Conservation (phyloP, 139 green algal genomes). For the Ulvella scutata region DNA sequence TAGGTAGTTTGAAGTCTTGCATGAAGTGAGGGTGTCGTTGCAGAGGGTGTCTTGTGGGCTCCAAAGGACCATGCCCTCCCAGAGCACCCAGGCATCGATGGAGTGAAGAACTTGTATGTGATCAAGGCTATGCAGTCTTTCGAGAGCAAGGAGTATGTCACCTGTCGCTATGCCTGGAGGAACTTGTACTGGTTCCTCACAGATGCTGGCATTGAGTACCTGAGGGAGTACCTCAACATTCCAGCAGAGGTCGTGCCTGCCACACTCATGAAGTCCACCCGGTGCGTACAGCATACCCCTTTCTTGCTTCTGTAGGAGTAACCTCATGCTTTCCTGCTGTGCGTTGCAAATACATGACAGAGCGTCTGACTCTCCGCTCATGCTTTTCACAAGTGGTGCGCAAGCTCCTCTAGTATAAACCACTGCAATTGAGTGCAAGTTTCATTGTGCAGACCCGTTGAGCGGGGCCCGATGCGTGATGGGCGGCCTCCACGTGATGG, state of each 20-base stretch:
- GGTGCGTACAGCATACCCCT: conserved; percentile 35
- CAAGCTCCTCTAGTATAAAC: background rate
- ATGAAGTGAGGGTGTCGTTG: background rate
- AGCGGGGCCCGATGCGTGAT: conserved; percentile 15
- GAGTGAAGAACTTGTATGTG: conserved; percentile 91
- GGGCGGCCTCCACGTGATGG: conserved; percentile 34
- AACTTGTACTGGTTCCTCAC: conserved; percentile 99
- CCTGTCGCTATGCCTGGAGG: conserved; percentile 91
- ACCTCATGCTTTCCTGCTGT: conserved; percentile 7
- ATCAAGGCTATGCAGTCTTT: conserved; percentile 98
- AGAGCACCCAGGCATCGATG: conserved; percentile 81
- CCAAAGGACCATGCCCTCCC: conserved; percentile 98
- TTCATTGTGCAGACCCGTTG: conserved; percentile 9
- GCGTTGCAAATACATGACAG: background rate
- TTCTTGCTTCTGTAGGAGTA: conserved; percentile 6
- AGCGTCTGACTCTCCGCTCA: background rate
- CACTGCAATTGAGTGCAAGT: background rate
- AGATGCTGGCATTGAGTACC: conserved; percentile 93
- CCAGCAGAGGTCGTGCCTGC: conserved; percentile 82
- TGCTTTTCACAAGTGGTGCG: background rate
- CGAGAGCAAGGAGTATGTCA: conserved; percentile 88
- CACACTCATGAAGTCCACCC: conserved; percentile 88
- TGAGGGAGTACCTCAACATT: conserved; percentile 96
- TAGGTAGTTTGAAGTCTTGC: too few species aligned
- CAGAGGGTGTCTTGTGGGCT: conserved; percentile 95